Base-by-base conservation (phyloP, 768 basidiomycete species). In the Xerocomellus amylosporus region DNA sequence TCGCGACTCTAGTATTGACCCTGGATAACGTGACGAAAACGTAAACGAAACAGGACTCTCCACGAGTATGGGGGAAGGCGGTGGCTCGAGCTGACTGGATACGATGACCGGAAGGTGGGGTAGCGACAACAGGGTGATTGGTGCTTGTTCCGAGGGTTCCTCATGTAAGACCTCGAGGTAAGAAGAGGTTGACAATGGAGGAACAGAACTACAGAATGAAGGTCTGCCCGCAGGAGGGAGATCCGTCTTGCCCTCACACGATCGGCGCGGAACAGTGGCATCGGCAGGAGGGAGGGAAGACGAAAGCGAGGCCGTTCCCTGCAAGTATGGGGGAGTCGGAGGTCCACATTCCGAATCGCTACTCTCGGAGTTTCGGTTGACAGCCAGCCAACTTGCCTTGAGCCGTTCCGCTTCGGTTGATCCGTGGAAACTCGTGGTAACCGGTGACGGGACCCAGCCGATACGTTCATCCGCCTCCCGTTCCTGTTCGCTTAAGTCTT, bases 331-430 rank as follows among this genome's bases (percentile, higher is more conserved):
- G 33, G 60, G 45, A 20, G 33, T 31, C 30, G 45, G 20, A 8
- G 41, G 45, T 5, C 3, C 51, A 13, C 17, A 33, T 14, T 52
- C 70, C 4, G 67, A 76, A 71, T 47, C 54, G 55, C 24, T 68
- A 4, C 57, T 56, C 28, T 68, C 66, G 8, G 51, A 45, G 4
- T 54, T 37, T 24, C 60, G 64, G 56, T 80, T 78, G 55, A 66
- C 72, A 3, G 74, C 72, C 56, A 80, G 72, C 83, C 83, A 86
- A 49, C 76, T 75, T 42, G 76, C 70, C 64, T 82, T 85, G 62
- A 86, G 72, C 54, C 66, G 74, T 51, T 75, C 74, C 7, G 84
- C 84, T 8, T 80, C 81, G 14, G 79, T 76, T 12, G 69, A 46
- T 46, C 60, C 57, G 51, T 63, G 14, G 51, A 52, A 6, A 46